A percentile compares a stretch with the other conserved stretches of the same genome.
Evolutionary conservation across 2,329 filamentous ascomycete genomes (phyloP).

Genomic region (Ilyonectria sp.): DNA sequence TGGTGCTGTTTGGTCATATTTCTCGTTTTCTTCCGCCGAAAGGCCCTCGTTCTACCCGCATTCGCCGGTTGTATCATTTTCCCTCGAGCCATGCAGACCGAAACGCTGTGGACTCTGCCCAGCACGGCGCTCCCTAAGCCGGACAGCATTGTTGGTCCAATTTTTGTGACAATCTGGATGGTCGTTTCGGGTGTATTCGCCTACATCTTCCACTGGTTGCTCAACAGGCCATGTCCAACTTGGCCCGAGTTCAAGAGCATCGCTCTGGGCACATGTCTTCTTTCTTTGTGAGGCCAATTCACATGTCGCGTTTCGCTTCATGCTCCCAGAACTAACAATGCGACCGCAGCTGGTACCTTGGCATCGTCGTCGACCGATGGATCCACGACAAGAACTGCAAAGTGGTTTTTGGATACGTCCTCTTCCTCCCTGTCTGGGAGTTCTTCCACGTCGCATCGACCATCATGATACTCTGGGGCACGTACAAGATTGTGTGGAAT

Average conservation of each 20-base stretch:
- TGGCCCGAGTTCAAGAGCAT: conserved; percentile 31
- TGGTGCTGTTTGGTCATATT: background rate
- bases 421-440: conserved; percentile 29
- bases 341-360: conserved; percentile 24
- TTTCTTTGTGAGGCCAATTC: conserved; percentile 13
- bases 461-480: conserved; percentile 31
- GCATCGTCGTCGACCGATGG: conserved; percentile 29
- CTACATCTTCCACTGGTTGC: conserved; percentile 4
- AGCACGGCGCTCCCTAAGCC: conserved; percentile 10
- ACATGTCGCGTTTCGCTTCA: too few relatives aligned
- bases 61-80: background rate
- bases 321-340: background rate
- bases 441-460: conserved; percentile 29
- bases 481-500: conserved; percentile 26
- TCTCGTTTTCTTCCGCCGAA: background rate
- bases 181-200: background rate
- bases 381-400: conserved; percentile 21
- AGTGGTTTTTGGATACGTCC: conserved; percentile 29
- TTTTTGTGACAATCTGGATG: conserved; percentile 32
- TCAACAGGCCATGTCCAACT: conserved; percentile 4
- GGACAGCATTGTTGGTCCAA: conserved; percentile 11
- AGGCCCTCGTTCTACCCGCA: background rate
- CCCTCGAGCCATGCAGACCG: conserved; percentile 18
- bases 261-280: conserved; percentile 11
- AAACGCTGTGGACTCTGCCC: conserved; percentile 21